A percentile compares a stretch with the other conserved stretches of the same genome.
phyloP scores from a whole-genome alignment of 352 stramenopile species.

The Phytophthora pini region DNA sequence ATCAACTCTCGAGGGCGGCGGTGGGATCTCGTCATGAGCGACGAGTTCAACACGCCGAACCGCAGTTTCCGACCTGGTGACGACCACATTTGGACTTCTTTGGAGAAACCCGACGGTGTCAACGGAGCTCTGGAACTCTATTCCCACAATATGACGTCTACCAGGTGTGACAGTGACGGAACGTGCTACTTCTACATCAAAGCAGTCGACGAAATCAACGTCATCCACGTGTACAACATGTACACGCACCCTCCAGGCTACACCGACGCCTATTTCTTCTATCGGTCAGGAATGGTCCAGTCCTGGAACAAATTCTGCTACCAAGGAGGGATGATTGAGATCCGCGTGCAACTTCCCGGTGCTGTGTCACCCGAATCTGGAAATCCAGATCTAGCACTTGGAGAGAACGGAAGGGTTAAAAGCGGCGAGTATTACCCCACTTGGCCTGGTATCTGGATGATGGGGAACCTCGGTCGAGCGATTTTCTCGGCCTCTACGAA shows the following conservation, averaged over 20 bases:
- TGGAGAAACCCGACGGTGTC: slow-evolving; percentile 93
- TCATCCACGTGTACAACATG: slow-evolving; percentile 58
- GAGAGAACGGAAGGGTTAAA: slow-evolving; percentile 41
- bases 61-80: slow-evolving; percentile 89
- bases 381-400: slow-evolving; percentile 49
- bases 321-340: slow-evolving; percentile 92
- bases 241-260: slow-evolving; percentile 57
- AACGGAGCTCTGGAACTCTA: slow-evolving; percentile 92
- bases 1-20: slow-evolving; percentile 31
- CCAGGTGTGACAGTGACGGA: slow-evolving; percentile 45
- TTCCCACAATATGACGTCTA: slow-evolving; percentile 77
- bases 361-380: slow-evolving; percentile 52
- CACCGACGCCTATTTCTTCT: slow-evolving; percentile 49
- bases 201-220: slow-evolving; percentile 38
- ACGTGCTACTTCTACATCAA: slow-evolving; percentile 61
- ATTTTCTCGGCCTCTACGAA: slow-evolving; percentile 92
- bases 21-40: slow-evolving; percentile 90
- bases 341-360: slow-evolving; percentile 88
- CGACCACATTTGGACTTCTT: slow-evolving; percentile 94
- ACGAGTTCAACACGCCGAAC: slow-evolving; percentile 93
- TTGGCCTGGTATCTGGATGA: slow-evolving; percentile 94
- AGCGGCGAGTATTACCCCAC: slow-evolving; percentile 68
- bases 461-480: slow-evolving; percentile 93
- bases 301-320: slow-evolving; percentile 97
- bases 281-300: slow-evolving; percentile 88